Conservation (phyloP, 495 filamentous ascomycete species). For the Penicillium waksmanii region DNA sequence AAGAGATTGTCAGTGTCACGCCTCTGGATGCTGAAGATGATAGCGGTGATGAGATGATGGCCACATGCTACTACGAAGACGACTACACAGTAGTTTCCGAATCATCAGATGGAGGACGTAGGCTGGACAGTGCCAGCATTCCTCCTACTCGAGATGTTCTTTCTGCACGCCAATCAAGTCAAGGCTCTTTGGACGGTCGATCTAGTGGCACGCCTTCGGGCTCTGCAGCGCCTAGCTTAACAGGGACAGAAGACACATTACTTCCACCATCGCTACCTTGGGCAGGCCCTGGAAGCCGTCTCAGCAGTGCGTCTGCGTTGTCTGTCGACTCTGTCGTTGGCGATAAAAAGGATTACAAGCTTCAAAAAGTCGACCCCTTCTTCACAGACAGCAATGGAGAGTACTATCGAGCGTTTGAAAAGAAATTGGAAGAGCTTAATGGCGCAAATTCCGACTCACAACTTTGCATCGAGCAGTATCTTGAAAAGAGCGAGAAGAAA, state of each 20-base stretch:
- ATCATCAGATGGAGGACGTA: conserved; percentile 36
- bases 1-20: conserved; percentile 27
- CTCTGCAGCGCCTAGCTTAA: conserved; percentile 38
- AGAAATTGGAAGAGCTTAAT: conserved; percentile 60
- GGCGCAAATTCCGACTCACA: conserved; percentile 60
- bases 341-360: conserved; percentile 63
- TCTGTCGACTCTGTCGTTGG: conserved; percentile 61
- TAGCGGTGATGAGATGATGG: conserved; percentile 50
- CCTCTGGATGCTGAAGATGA: conserved; percentile 43
- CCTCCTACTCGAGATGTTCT: conserved; percentile 26
- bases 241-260: conserved; percentile 46
- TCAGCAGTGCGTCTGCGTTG: conserved; percentile 51
- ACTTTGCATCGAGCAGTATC: conserved; percentile 69
- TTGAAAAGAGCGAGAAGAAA: conserved; percentile 70
- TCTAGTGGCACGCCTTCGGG: conserved; percentile 24
- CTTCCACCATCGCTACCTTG: conserved; percentile 38
- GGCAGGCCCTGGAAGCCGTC: conserved; percentile 40
- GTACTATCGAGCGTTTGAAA: conserved; percentile 63
- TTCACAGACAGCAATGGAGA: conserved; percentile 71
- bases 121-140: conserved; percentile 21
- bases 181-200: conserved; percentile 31
- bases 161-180: conserved; percentile 33
- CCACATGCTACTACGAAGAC: conserved; percentile 48
- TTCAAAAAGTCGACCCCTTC: conserved; percentile 71
- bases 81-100: conserved; percentile 46